phyloP scores from a whole-genome alignment of 306 rosid genomes.

The Begonia fuchsioides region DNA sequence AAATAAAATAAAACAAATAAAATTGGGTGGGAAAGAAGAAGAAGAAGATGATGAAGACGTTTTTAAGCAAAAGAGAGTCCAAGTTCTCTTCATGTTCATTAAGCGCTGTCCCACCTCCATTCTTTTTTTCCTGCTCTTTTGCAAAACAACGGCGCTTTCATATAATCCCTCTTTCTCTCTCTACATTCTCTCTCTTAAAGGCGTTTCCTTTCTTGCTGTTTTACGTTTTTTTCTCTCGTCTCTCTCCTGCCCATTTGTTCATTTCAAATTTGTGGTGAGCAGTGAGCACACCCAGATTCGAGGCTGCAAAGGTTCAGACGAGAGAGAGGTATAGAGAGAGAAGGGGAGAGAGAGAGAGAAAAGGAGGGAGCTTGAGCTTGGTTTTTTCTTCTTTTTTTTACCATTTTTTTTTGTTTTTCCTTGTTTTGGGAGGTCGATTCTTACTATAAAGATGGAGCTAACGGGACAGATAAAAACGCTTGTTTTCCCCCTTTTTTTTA shows the following conservation, averaged over 20 bases:
- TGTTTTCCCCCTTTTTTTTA: too few species aligned
- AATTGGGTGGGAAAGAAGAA: conserved; percentile 3
- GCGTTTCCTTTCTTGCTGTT: conserved; percentile 10
- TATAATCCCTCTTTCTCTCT: conserved; percentile 5
- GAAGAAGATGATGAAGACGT: conserved; percentile 2
- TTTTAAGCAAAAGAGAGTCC: conserved; percentile 46
- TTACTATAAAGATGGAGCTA: conserved; percentile 1
- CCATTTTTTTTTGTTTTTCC: not conserved
- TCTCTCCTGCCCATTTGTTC: too few species aligned
- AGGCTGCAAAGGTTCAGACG: too few species aligned
- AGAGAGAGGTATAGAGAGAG: too few species aligned
- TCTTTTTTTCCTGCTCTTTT: conserved; percentile 4
- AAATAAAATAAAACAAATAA: conserved; percentile 25
- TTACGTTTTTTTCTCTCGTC: not conserved
- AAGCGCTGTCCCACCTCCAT: conserved; percentile 48
- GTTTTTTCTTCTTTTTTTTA: too few species aligned
- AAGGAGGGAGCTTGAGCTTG: too few species aligned
- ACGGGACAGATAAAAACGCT: not conserved
- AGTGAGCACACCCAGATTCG: too few species aligned
- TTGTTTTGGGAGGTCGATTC: conserved; percentile 1
- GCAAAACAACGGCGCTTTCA: conserved; percentile 14
- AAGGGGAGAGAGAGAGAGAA: too few species aligned
- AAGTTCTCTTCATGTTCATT: conserved; percentile 90
- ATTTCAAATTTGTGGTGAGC: too few species aligned
- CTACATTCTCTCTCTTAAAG: conserved; percentile 3